Evolutionary conservation across 148 eudicot species (phyloP).

Genomic region (Vaccinium macrocarpon): DNA sequence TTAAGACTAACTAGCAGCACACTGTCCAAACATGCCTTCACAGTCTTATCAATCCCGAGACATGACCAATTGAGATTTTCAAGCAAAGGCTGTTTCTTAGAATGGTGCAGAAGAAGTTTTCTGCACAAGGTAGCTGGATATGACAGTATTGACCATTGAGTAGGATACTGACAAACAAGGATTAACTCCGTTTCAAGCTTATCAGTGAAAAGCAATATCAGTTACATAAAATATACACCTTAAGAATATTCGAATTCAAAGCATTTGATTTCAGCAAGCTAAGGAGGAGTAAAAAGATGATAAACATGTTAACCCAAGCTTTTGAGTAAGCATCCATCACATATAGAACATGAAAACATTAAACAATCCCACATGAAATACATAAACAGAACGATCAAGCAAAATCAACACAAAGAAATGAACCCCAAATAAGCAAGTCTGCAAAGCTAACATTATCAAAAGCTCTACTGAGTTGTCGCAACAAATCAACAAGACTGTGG

Average conservation of each 20-base stretch:
- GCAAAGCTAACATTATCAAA: constrained; percentile 76
- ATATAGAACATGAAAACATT: neutral
- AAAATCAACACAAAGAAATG: neutral
- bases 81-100: constrained; percentile 2
- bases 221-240: neutral
- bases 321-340: neutral
- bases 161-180: neutral
- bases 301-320: constrained; percentile 2
- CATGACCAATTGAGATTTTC: neutral
- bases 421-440: constrained; percentile 4
- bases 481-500: constrained; percentile 91
- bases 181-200: neutral
- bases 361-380: neutral
- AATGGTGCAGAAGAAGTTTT: neutral
- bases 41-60: neutral
- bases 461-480: constrained; percentile 88
- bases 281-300: neutral
- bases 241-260: neutral
- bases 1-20: neutral
- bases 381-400: neutral
- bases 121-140: neutral
- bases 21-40: neutral
- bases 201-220: neutral
- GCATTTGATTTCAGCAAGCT: neutral
- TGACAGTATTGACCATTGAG: neutral